These are phyloP conservation scores for Ilyonectria mors-panacis DNA, from an alignment of 2,329 filamentous ascomycete genomes.

Conservation along the genomic window DNA sequence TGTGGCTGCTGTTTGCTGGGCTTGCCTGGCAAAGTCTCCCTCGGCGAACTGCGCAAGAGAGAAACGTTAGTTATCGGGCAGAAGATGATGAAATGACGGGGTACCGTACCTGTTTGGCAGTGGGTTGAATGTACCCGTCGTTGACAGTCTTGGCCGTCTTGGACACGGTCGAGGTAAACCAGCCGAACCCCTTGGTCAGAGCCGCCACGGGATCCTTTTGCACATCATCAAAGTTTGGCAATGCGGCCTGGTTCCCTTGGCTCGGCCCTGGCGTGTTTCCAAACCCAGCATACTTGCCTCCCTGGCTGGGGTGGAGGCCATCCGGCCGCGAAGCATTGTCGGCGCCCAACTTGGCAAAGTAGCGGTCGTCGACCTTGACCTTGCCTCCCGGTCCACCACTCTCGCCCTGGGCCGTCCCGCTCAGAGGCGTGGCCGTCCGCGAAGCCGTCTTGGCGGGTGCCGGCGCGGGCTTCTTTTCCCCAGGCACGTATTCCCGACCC, in stretches of 20 bases:
- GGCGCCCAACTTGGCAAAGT: conserved; percentile 87
- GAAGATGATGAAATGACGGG: neutral
- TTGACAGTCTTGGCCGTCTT: conserved; percentile 95
- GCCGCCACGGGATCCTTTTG: conserved; percentile 92
- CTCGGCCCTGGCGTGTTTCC: conserved; percentile 79
- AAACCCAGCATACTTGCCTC: conserved; percentile 93
- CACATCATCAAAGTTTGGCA: conserved; percentile 87
- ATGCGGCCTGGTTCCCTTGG: conserved; percentile 58
- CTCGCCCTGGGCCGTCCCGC: conserved; percentile 57
- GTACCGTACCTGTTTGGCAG: conserved; percentile 81
- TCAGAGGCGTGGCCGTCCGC: conserved; percentile 59
- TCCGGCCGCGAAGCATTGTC: conserved; percentile 86
- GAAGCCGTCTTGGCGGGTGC: conserved; percentile 53
- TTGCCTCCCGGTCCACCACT: conserved; percentile 61
- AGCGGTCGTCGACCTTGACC: conserved; percentile 84
- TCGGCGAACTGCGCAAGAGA: conserved; percentile 76
- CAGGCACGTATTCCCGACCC: conserved; percentile 86
- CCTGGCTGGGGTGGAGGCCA: conserved; percentile 85
- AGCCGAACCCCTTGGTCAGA: conserved; percentile 92
- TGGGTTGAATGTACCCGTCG: conserved; percentile 92
- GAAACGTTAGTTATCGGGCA: conserved; percentile 40
- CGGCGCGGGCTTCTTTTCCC: conserved; percentile 68
- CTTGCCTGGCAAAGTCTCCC: conserved; percentile 81
- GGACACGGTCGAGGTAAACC: conserved; percentile 89
- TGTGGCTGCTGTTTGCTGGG: conserved; percentile 74